Conservation (phyloP, 345 rosid species). For the Salix exigua region DNA sequence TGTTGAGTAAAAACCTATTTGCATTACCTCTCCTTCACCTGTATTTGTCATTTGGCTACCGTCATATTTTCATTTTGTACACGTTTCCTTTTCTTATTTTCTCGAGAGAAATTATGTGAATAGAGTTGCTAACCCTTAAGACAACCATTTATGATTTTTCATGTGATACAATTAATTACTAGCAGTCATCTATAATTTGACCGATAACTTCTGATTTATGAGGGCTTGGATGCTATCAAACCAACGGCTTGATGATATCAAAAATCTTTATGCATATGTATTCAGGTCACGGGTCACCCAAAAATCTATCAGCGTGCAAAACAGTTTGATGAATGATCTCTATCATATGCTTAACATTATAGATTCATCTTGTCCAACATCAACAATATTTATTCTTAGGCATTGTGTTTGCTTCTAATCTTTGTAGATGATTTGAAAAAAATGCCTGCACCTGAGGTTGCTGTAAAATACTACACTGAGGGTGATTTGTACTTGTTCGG, state of each 20-base stretch:
- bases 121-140: background rate
- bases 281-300: background rate
- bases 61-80: background rate
- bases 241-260: background rate
- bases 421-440: slow-evolving; percentile 72
- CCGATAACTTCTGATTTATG: background rate
- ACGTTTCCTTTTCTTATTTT: background rate
- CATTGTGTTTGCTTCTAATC: slow-evolving; percentile 5
- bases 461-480: slow-evolving; percentile 84
- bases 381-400: background rate
- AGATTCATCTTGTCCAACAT: background rate
- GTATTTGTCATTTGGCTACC: background rate
- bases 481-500: slow-evolving; percentile 89
- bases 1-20: background rate
- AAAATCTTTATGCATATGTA: background rate
- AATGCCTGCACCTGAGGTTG: slow-evolving; percentile 84
- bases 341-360: background rate
- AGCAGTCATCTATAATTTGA: background rate
- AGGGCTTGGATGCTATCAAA: background rate
- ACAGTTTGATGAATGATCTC: background rate
- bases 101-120: background rate
- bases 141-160: background rate
- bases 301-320: background rate
- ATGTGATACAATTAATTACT: too few relatives aligned
- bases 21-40: background rate